Conservation (phyloP, 139 green algal species). For the Closterium sp. region DNA sequence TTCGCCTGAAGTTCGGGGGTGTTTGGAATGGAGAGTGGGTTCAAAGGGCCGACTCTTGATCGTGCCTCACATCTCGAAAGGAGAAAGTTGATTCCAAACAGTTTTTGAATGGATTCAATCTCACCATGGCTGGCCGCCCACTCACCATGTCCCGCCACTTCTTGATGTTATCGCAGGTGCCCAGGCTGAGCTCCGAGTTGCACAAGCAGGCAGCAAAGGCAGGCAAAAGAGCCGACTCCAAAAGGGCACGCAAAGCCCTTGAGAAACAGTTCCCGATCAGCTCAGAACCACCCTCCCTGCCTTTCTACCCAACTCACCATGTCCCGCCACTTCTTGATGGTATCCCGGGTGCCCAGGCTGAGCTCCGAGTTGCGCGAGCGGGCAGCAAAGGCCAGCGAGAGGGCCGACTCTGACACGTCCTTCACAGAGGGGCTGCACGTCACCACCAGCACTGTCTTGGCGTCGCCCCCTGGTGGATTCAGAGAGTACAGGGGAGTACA, state of each 20-base stretch:
- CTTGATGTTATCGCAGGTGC: not conserved
- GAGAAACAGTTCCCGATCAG: too few relatives aligned
- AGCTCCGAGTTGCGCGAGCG: constrained; percentile 39
- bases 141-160: too few relatives aligned
- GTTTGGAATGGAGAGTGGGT: too few relatives aligned
- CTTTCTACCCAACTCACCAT: constrained; percentile 15
- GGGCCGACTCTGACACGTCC: constrained; percentile 22
- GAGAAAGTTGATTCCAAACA: too few relatives aligned
- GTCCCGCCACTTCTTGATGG: constrained; percentile 50
- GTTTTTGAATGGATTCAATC: too few relatives aligned
- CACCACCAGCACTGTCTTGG: constrained; percentile 54
- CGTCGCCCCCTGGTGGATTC: constrained; percentile 32
- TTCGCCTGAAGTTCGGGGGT: constrained; percentile 41
- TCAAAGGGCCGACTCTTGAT: too few relatives aligned
- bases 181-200: not conserved
- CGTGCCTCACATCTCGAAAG: too few relatives aligned
- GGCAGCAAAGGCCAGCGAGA: constrained; percentile 37
- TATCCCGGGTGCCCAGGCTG: constrained; percentile 28
- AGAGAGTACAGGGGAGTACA: too few relatives aligned
- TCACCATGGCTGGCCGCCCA: too few relatives aligned
- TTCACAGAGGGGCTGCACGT: constrained; percentile 15
- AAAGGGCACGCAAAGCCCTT: too few relatives aligned
- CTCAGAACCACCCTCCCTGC: not conserved
- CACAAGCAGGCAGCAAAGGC: not conserved
- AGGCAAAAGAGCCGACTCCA: not conserved